Percentiles rank a stretch among this genome's conserved stretches.
These are phyloP conservation scores for Pleurotus giganteus DNA, from an alignment of 768 basidiomycete genomes.

Conservation along the genomic window DNA sequence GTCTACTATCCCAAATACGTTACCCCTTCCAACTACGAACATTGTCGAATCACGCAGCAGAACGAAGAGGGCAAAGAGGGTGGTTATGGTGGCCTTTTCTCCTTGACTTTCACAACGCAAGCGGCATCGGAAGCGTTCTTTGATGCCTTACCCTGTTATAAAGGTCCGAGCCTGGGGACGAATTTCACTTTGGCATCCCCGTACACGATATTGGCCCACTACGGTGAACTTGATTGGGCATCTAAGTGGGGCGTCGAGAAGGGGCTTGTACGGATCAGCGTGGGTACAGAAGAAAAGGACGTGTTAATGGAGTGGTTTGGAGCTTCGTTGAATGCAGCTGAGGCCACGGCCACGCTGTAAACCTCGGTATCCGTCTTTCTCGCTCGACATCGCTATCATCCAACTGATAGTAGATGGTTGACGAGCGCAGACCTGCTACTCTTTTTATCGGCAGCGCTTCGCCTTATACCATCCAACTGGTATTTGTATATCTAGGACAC, in stretches of 20 bases:
- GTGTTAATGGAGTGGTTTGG: conserved; percentile 47
- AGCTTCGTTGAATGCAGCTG: conserved; percentile 54
- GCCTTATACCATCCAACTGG: conserved; percentile 6
- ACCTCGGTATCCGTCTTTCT: neutral
- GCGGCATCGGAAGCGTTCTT: conserved; percentile 61
- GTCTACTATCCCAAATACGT: conserved; percentile 71
- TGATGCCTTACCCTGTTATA: conserved; percentile 63
- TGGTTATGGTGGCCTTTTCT: conserved; percentile 68
- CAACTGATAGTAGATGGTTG: neutral
- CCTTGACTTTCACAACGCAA: conserved; percentile 56
- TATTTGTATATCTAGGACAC: neutral
- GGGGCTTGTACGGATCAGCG: conserved; percentile 65
- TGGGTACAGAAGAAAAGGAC: conserved; percentile 62
- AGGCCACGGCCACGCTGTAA: conserved; percentile 22
- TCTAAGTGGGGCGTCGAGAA: conserved; percentile 62
- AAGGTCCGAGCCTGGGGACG: conserved; percentile 74
- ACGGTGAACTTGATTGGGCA: conserved; percentile 72
- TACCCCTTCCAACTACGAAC: conserved; percentile 53
- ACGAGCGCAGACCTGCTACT: neutral
- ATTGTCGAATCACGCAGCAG: conserved; percentile 34
- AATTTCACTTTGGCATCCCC: conserved; percentile 81
- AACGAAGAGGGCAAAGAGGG: conserved; percentile 18
- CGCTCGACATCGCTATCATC: neutral
- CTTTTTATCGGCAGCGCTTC: neutral
- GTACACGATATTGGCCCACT: conserved; percentile 76